Evolutionary conservation across 805 yeast species (phyloP).

Genomic region (Zygoascus tannicola): DNA sequence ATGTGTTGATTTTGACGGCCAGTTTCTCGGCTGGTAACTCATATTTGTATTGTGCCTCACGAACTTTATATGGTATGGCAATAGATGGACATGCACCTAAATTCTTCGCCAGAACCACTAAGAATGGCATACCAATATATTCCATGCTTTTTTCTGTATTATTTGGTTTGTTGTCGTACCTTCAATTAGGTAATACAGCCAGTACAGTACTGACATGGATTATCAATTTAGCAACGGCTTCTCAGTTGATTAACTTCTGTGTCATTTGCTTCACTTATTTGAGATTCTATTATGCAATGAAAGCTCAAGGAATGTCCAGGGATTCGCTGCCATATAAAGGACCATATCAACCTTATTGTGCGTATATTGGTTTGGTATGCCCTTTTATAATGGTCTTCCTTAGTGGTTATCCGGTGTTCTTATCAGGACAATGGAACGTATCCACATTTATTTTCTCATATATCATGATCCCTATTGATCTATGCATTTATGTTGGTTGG

Average conservation of each 20-base stretch:
- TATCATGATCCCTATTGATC: constrained; percentile 42
- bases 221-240: constrained; percentile 67
- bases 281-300: constrained; percentile 57
- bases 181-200: constrained; percentile 42
- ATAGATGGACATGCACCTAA: constrained; percentile 65
- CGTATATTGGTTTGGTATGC: constrained; percentile 52
- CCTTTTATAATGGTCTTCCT: constrained; percentile 51
- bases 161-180: constrained; percentile 60
- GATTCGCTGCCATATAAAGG: constrained; percentile 70
- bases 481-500: constrained; percentile 50
- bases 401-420: constrained; percentile 63
- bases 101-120: constrained; percentile 51
- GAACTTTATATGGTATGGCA: constrained; percentile 62
- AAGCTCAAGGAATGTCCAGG: constrained; percentile 53
- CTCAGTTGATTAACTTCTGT: constrained; percentile 68
- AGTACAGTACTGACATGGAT: constrained; percentile 34
- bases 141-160: constrained; percentile 41
- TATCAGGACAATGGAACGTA: constrained; percentile 33
- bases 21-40: constrained; percentile 83
- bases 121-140: constrained; percentile 61
- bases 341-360: constrained; percentile 53
- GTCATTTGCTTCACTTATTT: constrained; percentile 61
- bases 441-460: constrained; percentile 60
- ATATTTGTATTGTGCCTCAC: constrained; percentile 62
- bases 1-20: constrained; percentile 63